Percentiles rank a stretch among this genome's conserved stretches.
Evolutionary conservation across 306 rosid genomes (phyloP).

Genomic region (Phaseolus lunatus): DNA sequence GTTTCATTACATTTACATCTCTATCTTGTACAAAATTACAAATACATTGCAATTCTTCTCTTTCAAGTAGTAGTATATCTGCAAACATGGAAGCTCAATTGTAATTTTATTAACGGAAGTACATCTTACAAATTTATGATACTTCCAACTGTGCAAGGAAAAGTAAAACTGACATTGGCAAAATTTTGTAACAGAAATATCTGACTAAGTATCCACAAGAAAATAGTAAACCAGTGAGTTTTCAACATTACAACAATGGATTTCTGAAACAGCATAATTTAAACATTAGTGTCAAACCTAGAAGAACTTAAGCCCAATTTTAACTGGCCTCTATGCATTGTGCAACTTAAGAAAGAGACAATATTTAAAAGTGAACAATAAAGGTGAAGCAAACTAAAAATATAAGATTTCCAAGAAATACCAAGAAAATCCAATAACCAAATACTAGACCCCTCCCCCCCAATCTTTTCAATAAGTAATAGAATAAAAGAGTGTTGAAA

Average conservation of each 20-base stretch:
- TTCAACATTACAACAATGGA: not conserved
- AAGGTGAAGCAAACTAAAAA: constrained; percentile 22
- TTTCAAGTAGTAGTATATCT: not conserved
- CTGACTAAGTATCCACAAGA: not conserved
- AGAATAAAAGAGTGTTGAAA: constrained; percentile 13
- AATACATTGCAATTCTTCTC: constrained; percentile 10
- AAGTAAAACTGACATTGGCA: not conserved
- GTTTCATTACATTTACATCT: not conserved
- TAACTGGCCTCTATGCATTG: constrained; percentile 13
- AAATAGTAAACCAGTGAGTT: constrained; percentile 4
- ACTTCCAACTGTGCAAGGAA: not conserved
- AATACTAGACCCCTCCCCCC: not conserved
- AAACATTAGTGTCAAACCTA: constrained; percentile 22
- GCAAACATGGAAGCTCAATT: constrained; percentile 11
- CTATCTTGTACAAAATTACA: not conserved
- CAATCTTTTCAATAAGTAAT: constrained; percentile 1
- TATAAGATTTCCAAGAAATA: constrained; percentile 24
- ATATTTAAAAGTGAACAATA: constrained; percentile 28
- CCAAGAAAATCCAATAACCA: constrained; percentile 15
- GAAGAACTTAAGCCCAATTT: constrained; percentile 19
- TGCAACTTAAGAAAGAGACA: constrained; percentile 9
- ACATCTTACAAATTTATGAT: constrained; percentile 20
- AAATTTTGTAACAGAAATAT: constrained; percentile 14
- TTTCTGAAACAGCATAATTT: constrained; percentile 6
- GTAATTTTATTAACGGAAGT: not conserved